phyloP scores from a whole-genome alignment of 2,329 filamentous ascomycete genomes.

The Gyromitra esculenta region DNA sequence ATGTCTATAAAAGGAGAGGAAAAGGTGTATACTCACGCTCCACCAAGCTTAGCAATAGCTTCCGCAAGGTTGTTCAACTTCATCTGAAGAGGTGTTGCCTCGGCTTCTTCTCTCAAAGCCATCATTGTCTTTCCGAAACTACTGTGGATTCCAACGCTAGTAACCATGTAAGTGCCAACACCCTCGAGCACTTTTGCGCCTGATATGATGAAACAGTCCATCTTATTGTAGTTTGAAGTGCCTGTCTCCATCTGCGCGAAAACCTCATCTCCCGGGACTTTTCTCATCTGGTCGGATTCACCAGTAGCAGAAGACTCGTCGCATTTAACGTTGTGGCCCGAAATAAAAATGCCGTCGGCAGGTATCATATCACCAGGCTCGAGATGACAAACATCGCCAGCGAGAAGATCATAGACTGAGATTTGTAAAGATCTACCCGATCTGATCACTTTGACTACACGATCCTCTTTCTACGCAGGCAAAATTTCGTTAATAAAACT shows the following conservation, averaged over 20 bases:
- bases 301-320: constrained; percentile 83
- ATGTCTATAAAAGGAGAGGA: background rate
- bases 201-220: constrained; percentile 87
- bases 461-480: constrained; percentile 71
- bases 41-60: constrained; percentile 80
- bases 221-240: constrained; percentile 71
- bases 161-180: constrained; percentile 77
- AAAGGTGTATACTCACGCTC: constrained; percentile 62
- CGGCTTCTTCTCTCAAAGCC: constrained; percentile 76
- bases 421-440: constrained; percentile 76
- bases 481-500: constrained; percentile 17
- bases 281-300: constrained; percentile 79
- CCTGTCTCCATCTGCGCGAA: constrained; percentile 74
- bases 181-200: constrained; percentile 81
- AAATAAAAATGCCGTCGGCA: constrained; percentile 76
- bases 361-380: constrained; percentile 79
- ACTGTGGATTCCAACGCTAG: constrained; percentile 76
- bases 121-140: constrained; percentile 80
- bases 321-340: constrained; percentile 78
- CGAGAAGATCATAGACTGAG: constrained; percentile 74
- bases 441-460: constrained; percentile 75
- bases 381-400: constrained; percentile 76
- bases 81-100: constrained; percentile 78
- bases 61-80: constrained; percentile 79
- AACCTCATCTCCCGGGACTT: constrained; percentile 73